Conservation (phyloP, 2,329 filamentous ascomycete genomes). For the Pseudogymnoascus sp. region DNA sequence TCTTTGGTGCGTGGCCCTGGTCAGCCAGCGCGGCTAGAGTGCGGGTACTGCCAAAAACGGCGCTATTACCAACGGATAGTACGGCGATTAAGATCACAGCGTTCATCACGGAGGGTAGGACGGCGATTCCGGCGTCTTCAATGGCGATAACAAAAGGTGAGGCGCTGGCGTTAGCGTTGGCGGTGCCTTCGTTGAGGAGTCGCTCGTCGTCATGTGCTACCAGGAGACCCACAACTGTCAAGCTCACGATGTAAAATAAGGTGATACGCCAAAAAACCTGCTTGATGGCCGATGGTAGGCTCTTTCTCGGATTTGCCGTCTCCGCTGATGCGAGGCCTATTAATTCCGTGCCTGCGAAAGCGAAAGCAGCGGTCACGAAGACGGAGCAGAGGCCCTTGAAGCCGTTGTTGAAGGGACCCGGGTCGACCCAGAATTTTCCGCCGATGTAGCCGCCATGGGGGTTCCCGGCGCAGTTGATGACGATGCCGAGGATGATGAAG, state of each 20-base stretch:
- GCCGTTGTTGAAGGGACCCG: constrained; percentile 36
- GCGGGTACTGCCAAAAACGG: constrained; percentile 83
- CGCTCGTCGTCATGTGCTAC: constrained; percentile 62
- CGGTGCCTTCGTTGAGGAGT: constrained; percentile 44
- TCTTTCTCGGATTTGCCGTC: constrained; percentile 68
- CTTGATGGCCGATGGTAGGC: constrained; percentile 77
- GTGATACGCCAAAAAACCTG: constrained; percentile 93
- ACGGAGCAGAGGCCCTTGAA: constrained; percentile 44
- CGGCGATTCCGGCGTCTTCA: constrained; percentile 68
- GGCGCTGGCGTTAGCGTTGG: constrained; percentile 35
- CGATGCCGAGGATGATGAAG: constrained; percentile 53
- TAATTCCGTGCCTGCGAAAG: constrained; percentile 67
- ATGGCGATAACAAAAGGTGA: constrained; percentile 93
- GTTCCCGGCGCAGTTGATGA: constrained; percentile 44
- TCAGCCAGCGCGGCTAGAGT: constrained; percentile 85
- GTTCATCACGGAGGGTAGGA: constrained; percentile 85
- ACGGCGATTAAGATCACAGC: constrained; percentile 88
- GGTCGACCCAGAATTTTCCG: constrained; percentile 40
- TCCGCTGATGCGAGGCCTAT: constrained; percentile 71
- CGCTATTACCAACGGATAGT: constrained; percentile 82
- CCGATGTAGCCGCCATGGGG: constrained; percentile 45
- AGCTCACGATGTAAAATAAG: constrained; percentile 78
- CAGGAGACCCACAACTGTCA: constrained; percentile 72
- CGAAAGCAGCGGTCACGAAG: constrained; percentile 47
- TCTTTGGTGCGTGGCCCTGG: constrained; percentile 69